These are phyloP conservation scores for Cladorrhinum samala DNA, from an alignment of 495 filamentous ascomycete species.

Conservation along the genomic window DNA sequence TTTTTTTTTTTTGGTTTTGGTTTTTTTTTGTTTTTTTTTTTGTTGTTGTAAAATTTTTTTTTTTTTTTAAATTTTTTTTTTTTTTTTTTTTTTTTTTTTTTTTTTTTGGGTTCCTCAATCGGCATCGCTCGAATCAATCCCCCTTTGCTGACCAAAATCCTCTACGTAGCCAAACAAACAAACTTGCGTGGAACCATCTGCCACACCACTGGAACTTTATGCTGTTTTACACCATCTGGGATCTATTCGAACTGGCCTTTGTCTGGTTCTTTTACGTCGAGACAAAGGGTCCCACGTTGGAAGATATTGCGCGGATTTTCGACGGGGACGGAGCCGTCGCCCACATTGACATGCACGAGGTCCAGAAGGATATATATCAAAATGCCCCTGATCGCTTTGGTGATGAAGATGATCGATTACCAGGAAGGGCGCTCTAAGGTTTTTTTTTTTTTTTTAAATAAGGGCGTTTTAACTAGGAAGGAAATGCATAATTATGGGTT, in stretches of 20 bases:
- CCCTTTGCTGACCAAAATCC: conserved; percentile 16
- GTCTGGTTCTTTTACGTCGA: conserved; percentile 66
- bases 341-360: conserved; percentile 41
- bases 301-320: conserved; percentile 57
- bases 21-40: too few relatives aligned
- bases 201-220: conserved; percentile 55
- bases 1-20: too few relatives aligned
- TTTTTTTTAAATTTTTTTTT: too few relatives aligned
- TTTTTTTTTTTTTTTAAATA: too few relatives aligned
- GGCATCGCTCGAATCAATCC: too few relatives aligned
- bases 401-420: conserved; percentile 19
- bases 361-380: conserved; percentile 42
- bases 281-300: conserved; percentile 57
- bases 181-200: conserved; percentile 52
- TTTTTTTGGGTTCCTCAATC: too few relatives aligned
- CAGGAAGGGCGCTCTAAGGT: conserved; percentile 12
- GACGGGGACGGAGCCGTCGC: conserved; percentile 52
- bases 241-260: conserved; percentile 50
- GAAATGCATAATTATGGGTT: too few relatives aligned
- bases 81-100: too few relatives aligned
- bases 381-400: conserved; percentile 28
- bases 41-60: too few relatives aligned
- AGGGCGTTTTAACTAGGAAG: too few relatives aligned
- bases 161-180: conserved; percentile 49
- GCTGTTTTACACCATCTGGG: conserved; percentile 59